Evolutionary conservation across 2,329 filamentous ascomycete species (phyloP), one percentile per base, ranked within the genome.

Genomic region (Trichoderma brevicompactum): DNA sequence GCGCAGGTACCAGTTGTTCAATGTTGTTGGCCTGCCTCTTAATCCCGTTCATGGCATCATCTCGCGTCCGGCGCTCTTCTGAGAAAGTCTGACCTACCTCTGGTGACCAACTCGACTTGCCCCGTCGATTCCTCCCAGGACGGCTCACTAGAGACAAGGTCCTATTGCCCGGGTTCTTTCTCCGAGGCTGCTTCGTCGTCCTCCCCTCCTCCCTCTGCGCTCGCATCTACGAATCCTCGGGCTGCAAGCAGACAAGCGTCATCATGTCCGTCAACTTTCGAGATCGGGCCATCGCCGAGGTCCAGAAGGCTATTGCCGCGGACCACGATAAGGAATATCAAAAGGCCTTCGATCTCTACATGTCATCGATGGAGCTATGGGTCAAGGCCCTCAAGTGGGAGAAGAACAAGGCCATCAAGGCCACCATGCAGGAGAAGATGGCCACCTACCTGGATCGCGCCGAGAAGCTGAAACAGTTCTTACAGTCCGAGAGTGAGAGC

Each of bases 361-460:
- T 97, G 83, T 89, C 92, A 71, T 90, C 94, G 59, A 91, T 99
- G 72, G 94, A 99, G 80, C 88, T 98, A 66, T 99, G 98, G 84
- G 97, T 99, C 91, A 91, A 98, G 68, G 95, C 95, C 40, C 85
- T 99, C 67, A 99, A 99, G 84, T 99, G 94, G 94, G 95, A 99
- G 82, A 99, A 98, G 86, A 98, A 97, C 81, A 89, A 91, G 69
- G 94, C 94, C 73, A 94, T 92, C 69, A 98, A 98, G 83, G 93
- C 96, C 76, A 96, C 97, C 87, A 97, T 99, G 78, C 90, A 95
- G 72, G 88, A 91, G 72, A 98, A 98, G 83, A 93, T 94, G 19
- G 91, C 85, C 72, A 94, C 97, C 77, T 99, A 99, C 83, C 97
- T 99, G 90, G 94, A 97, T 80, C 92, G 95, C 68, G 95, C 95